phyloP scores from a whole-genome alignment of 1,284 basidiomycete genomes.

The Trametes polyzona region DNA sequence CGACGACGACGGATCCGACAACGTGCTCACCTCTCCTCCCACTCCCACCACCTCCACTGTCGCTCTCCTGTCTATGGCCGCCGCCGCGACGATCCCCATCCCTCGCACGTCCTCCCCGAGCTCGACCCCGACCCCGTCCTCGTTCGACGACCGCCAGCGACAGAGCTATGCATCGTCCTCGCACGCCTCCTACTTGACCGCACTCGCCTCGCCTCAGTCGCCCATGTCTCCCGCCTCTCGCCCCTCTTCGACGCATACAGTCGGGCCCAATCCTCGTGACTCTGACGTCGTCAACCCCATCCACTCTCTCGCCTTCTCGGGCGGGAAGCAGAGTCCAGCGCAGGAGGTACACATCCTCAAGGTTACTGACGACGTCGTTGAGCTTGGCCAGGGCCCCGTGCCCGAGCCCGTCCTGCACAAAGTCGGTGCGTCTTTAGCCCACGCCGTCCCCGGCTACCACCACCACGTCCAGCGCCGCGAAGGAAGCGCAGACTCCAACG shows the following conservation, averaged over 20 bases:
- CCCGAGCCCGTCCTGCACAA: slow-evolving; percentile 44
- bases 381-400: slow-evolving; percentile 45
- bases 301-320: slow-evolving; percentile 34
- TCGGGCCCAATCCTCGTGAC: slow-evolving; percentile 19
- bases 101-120: slow-evolving; percentile 32
- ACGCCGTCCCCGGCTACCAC: slow-evolving; percentile 35
- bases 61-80: slow-evolving; percentile 18
- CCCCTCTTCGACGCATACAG: slow-evolving; percentile 42
- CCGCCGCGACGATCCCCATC: slow-evolving; percentile 24
- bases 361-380: slow-evolving; percentile 50
- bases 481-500: slow-evolving; percentile 30
- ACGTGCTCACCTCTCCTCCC: not conserved
- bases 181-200: slow-evolving; percentile 30
- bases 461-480: slow-evolving; percentile 22
- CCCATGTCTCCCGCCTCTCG: slow-evolving; percentile 31
- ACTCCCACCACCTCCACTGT: too few relatives aligned
- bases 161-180: slow-evolving; percentile 30
- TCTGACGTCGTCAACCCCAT: slow-evolving; percentile 38
- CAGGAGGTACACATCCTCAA: slow-evolving; percentile 58
- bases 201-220: slow-evolving; percentile 13
- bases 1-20: slow-evolving; percentile 1
- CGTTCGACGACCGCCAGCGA: slow-evolving; percentile 29
- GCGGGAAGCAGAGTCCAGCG: slow-evolving; percentile 19
- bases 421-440: slow-evolving; percentile 41
- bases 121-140: slow-evolving; percentile 31